phyloP scores from a whole-genome alignment of 495 filamentous ascomycete genomes.

The Talaromyces ruber region DNA sequence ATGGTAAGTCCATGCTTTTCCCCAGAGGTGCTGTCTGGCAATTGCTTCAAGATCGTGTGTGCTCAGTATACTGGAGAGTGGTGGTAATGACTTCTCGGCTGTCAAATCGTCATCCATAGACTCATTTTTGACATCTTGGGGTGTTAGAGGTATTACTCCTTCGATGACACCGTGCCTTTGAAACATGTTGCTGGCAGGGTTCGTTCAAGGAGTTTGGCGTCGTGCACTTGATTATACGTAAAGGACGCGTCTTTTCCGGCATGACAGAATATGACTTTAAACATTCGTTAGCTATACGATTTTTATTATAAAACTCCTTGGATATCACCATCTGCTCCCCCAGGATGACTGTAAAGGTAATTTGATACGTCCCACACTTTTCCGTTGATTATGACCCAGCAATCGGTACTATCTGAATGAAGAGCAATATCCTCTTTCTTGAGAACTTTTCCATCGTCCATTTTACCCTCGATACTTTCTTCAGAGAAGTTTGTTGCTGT shows the following conservation, averaged over 20 bases:
- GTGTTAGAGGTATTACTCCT: constrained; percentile 3
- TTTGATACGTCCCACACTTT: neutral
- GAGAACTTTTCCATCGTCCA: neutral
- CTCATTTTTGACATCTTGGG: constrained; percentile 11
- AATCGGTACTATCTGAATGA: neutral
- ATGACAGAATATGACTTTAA: constrained; percentile 15
- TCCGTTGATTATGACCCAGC: neutral
- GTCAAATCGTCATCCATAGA: constrained; percentile 6
- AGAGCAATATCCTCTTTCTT: neutral
- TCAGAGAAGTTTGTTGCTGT: neutral
- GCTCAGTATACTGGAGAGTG: constrained; percentile 50
- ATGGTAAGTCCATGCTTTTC: constrained; percentile 67
- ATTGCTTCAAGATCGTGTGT: constrained; percentile 58
- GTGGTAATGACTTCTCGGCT: constrained; percentile 37
- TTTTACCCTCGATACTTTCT: neutral
- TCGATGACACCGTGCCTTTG: constrained; percentile 40
- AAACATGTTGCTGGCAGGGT: constrained; percentile 33
- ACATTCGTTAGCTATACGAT: neutral
- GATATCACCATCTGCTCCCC: constrained; percentile 50
- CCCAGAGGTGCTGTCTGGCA: constrained; percentile 42
- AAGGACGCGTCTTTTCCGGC: constrained; percentile 55
- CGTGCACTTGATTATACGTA: constrained; percentile 50
- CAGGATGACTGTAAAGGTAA: constrained; percentile 49
- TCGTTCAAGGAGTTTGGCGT: constrained; percentile 39
- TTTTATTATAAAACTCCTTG: neutral